phyloP scores from a whole-genome alignment of 1,284 basidiomycete genomes.

The Schizopora paradoxa region DNA sequence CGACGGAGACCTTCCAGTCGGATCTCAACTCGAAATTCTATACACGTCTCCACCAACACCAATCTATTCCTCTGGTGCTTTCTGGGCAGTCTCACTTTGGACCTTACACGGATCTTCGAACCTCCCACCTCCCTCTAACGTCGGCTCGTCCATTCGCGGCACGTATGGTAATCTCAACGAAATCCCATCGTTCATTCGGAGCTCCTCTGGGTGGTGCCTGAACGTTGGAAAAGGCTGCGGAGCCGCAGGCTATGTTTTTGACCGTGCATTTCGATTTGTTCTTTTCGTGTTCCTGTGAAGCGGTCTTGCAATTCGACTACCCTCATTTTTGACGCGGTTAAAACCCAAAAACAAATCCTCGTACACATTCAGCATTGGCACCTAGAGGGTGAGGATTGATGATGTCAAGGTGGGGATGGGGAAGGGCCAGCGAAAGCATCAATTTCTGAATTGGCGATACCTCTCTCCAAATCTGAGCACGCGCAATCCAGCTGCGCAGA shows the following conservation, averaged over 20 bases:
- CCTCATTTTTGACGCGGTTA: slow-evolving; percentile 53
- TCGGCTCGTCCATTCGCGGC: slow-evolving; percentile 32
- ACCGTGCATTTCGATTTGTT: slow-evolving; percentile 36
- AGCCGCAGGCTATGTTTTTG: slow-evolving; percentile 52
- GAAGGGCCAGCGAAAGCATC: no score
- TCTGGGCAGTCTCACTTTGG: slow-evolving; percentile 61
- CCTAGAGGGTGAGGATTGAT: no score
- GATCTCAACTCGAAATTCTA: no score
- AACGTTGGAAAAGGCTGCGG: slow-evolving; percentile 61
- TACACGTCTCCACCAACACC: no score
- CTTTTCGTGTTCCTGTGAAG: slow-evolving; percentile 11
- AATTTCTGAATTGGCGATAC: no score
- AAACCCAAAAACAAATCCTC: slow-evolving; percentile 46
- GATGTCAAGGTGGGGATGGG: no score
- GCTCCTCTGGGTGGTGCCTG: slow-evolving; percentile 32
- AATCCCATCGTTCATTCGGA: slow-evolving; percentile 7
- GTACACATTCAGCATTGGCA: slow-evolving; percentile 37
- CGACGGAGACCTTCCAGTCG: no score
- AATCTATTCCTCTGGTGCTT: slow-evolving; percentile 50
- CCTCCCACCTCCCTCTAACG: slow-evolving; percentile 38
- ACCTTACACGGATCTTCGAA: slow-evolving; percentile 59
- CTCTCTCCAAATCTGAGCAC: no score
- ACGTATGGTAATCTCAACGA: slow-evolving; percentile 30
- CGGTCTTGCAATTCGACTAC: slow-evolving; percentile 42
- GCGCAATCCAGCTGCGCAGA: no score